Evolutionary conservation across 164 flowering plant genomes (phyloP), one percentile per base, ranked within the genome.

Genomic region (Vitis amurensis): DNA sequence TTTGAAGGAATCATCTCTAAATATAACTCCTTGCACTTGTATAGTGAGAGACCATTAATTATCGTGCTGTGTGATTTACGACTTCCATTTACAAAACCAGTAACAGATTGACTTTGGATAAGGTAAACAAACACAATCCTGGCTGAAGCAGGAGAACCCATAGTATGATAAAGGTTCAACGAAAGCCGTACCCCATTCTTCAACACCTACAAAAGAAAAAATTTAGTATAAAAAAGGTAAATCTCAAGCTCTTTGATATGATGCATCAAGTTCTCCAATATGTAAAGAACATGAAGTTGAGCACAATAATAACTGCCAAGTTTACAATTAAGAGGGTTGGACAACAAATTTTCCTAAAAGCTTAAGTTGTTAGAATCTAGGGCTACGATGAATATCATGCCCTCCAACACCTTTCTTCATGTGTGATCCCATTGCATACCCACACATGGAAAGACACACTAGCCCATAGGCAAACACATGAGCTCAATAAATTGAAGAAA

Each of bases 121-220:
- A 88, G 85, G 65, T 77, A 76, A 51, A 95, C 77, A 81, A 91
- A 91, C 30, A 84, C 51, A 30, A 67, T 70, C 52, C 85, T 86
- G 53, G 94, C 97, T 29, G 77, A 71, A 64, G 80, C 59, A 76
- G 96, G 98, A 74, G 71, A 77, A 29, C 97, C 98, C 88, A 95
- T 67, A 29, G 92, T 86, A 73, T 72, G 70, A 2, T 85, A 83
- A 62, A 93, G 89, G 73, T 77, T 82, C 70, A 86, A 80, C 37
- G 99, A 93, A 68, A 93, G 77, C 59, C 83, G 79, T 71, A 84
- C 92, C 71, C 72, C 92, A 79, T 85, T 82, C 80, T 86, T 91
- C 61, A 66, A 55, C 68, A 90, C 85, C 98, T 94, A 80, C 74
- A 79, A 68, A 55, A 63, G 4, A 67, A 37, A 50, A 50, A 44